phyloP scores from a whole-genome alignment of 2,329 filamentous ascomycete species.

The Cladosporium colombiae region DNA sequence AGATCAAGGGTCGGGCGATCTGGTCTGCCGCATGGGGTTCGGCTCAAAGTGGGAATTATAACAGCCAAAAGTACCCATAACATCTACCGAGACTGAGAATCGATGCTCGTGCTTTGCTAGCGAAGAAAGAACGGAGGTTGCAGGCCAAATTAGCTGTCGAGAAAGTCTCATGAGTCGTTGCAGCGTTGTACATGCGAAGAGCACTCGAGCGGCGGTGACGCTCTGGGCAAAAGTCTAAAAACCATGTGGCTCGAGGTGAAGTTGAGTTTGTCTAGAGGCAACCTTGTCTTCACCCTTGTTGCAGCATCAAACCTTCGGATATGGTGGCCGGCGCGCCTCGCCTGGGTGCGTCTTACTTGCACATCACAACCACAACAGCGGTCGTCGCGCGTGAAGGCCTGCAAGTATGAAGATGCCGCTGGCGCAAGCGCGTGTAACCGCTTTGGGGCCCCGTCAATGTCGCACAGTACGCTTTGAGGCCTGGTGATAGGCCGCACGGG shows the following conservation, averaged over 20 bases:
- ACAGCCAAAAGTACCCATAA: conserved; percentile 4
- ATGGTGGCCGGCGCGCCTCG: conserved; percentile 15
- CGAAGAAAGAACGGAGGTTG: not conserved
- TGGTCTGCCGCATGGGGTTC: not conserved
- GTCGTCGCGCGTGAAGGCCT: not conserved
- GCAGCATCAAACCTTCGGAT: not conserved
- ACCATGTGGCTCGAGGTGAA: conserved; percentile 17
- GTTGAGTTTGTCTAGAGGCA: conserved; percentile 18
- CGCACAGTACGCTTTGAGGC: conserved; percentile 3
- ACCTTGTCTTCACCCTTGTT: conserved; percentile 16
- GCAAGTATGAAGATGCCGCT: conserved; percentile 13
- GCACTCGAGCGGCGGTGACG: conserved; percentile 2
- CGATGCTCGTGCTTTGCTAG: not conserved
- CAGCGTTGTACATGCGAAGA: conserved; percentile 3
- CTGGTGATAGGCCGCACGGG: conserved; percentile 15
- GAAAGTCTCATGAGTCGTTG: conserved; percentile 10
- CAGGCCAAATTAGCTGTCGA: conserved; percentile 2
- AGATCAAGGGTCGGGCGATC: not conserved
- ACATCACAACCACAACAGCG: not conserved
- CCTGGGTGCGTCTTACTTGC: conserved; percentile 1
- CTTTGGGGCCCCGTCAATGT: conserved; percentile 1
- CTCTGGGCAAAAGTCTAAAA: conserved; percentile 16
- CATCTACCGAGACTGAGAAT: conserved; percentile 5
- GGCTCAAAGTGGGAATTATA: conserved; percentile 5
- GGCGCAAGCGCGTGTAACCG: conserved; percentile 15